Evolutionary conservation across 2,329 filamentous ascomycete species (phyloP).

Genomic region (Fusarium anguioides): DNA sequence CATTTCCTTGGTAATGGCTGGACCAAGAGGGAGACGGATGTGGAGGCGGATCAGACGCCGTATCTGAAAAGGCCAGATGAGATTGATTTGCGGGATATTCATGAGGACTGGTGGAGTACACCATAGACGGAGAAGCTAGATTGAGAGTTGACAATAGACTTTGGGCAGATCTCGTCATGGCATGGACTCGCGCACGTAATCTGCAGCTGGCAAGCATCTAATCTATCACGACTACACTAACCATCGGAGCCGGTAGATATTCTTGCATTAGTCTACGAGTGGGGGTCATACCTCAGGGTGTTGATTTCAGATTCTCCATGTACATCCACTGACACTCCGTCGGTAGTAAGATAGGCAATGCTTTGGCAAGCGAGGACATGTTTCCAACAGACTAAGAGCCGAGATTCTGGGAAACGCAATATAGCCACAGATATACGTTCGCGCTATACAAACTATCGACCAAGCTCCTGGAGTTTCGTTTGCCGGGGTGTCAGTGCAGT

Average conservation of each 20-base stretch:
- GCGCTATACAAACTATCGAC: slow-evolving; percentile 7
- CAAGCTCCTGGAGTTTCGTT: slow-evolving; percentile 4
- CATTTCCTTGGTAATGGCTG: slow-evolving; percentile 77
- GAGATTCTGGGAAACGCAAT: slow-evolving; percentile 23
- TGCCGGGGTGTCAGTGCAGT: slow-evolving; percentile 8
- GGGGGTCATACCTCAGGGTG: neutral
- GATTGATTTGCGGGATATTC: slow-evolving; percentile 69
- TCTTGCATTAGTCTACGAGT: neutral
- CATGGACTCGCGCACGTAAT: slow-evolving; percentile 38
- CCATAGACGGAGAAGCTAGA: slow-evolving; percentile 37
- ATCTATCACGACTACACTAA: slow-evolving; percentile 7
- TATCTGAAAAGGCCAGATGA: slow-evolving; percentile 69
- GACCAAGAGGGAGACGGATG: slow-evolving; percentile 67
- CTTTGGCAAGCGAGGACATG: neutral
- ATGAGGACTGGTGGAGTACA: slow-evolving; percentile 75
- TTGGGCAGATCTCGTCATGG: slow-evolving; percentile 11
- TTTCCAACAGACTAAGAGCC: neutral
- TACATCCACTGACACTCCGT: neutral
- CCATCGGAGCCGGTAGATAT: slow-evolving; percentile 6
- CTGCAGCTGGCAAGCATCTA: neutral
- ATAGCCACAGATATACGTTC: slow-evolving; percentile 13
- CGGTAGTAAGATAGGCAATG: neutral
- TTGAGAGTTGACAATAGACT: neutral
- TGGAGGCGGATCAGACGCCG: slow-evolving; percentile 68
- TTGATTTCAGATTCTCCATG: slow-evolving; percentile 10